phyloP scores from a whole-genome alignment of 495 filamentous ascomycete genomes.

The Sordaria brevicollis region DNA sequence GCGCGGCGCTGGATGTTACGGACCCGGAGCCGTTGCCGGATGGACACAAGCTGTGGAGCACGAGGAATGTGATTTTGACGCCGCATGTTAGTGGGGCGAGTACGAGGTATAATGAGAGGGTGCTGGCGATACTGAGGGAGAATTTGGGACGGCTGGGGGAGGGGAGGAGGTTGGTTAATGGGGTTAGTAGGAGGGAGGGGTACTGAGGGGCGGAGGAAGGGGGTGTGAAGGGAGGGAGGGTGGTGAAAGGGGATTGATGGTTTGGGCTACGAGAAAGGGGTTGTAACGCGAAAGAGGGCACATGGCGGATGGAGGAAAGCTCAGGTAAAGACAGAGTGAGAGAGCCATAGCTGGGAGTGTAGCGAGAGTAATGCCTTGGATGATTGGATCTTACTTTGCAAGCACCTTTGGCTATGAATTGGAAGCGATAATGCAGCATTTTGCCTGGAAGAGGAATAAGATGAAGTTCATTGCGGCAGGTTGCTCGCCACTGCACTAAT shows the following conservation, averaged over 20 bases:
- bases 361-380: background rate
- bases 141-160: constrained; percentile 51
- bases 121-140: constrained; percentile 43
- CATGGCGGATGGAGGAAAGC: background rate
- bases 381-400: background rate
- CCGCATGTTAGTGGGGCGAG: constrained; percentile 66
- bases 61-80: constrained; percentile 64
- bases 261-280: too few species aligned
- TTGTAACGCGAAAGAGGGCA: too few species aligned
- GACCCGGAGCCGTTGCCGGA: constrained; percentile 73
- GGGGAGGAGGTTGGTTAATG: constrained; percentile 57
- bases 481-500: background rate
- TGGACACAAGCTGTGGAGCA: constrained; percentile 61
- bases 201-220: constrained; percentile 33
- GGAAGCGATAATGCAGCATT: background rate
- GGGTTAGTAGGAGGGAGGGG: constrained; percentile 51
- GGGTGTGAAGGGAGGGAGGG: too few species aligned
- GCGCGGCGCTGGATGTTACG: constrained; percentile 76
- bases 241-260: too few species aligned
- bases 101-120: constrained; percentile 48
- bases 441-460: background rate
- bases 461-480: background rate
- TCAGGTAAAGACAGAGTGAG: background rate
- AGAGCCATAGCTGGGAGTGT: background rate
- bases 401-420: background rate